Evolutionary conservation across 2,329 filamentous ascomycete species (phyloP), one percentile per base, ranked within the genome.

Genomic region (Hypoxylon sp.): DNA sequence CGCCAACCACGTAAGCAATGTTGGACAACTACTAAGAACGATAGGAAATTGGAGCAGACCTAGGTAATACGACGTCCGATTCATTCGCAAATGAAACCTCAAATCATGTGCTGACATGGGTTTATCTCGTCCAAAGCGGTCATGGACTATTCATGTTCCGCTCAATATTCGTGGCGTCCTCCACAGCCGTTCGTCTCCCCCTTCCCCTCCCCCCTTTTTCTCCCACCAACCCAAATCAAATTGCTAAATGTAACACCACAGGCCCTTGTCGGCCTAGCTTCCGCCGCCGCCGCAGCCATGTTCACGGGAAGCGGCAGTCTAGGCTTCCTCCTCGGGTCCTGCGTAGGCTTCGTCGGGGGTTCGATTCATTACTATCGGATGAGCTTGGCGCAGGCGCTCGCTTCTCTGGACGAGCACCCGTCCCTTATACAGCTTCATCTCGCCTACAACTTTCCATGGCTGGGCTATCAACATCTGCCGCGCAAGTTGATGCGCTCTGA

Each of bases 91-190:
- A n/a, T n/a, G n/a, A n/a, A n/a, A n/a, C n/a, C n/a, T n/a, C n/a
- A n/a, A n/a, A n/a, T n/a, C n/a, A n/a, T n/a, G n/a, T n/a, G 55
- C 16, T 42, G 57, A 27, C 57, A 55, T 16, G 58, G 55, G 55
- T 60, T 3, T 16, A 11, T 15, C 5, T 19, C 7, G 44, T 19
- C 3, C 12, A 38, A 45, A 60, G 55, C 36, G 57, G 57, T 13
- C 57, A 57, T 11, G 57, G 55, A 2, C 48, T 59, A 4, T 61
- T 54, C 38, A 61, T 61, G 55, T 59, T 61, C 38, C 47, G 58
- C 9, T 61, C 58, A 12, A 61, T 61, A 51, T 51, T 61, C 13
- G 55, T 59, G 12, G 43, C 58, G 3, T 59, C 55, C 3, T 56
- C 57, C 7, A 51, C 51, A 32, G 57, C 57, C 13, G 57, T 56